Evolutionary conservation across 1,139 yeast genomes (phyloP), one percentile per base, ranked within the genome.

Genomic region (Debaryomyces coudertii): DNA sequence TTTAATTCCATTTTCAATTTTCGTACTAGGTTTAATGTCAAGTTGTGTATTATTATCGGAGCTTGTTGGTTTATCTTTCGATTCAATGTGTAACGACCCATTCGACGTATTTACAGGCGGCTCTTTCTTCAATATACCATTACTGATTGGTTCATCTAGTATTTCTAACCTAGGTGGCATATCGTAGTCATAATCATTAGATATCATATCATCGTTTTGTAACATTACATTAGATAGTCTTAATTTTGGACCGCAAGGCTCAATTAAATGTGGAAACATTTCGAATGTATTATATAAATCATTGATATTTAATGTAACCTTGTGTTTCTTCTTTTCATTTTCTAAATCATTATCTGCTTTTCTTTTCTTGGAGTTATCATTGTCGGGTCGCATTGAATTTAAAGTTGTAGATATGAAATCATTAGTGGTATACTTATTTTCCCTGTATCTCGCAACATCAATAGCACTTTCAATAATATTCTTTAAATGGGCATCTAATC

Each of bases 401-500:
- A 44, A 25, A 3, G 28, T 29, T 8, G 65, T 53, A 6, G 68
- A 63, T 14, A 61, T 51, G 18, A 46, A 45, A 15, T 71, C 79
- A 53, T 70, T 75, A 40, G 72, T 75, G 22, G 80, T 73, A 55
- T 82, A 82, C 56, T 78, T 80, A 40, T 71, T 70, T 53, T 74
- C 76, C 43, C 88, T 68, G 58, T 80, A 83, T 49, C 86, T 76
- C 2, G 85, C 85, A 1, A 84, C 77, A 56, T 88, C 96, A 38
- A 89, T 80, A 1, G 92, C 82, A 53, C 82, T 81, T 60, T 90
- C 95, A 12, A 93, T 68, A 5, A 93, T 73, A 51, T 81, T 81
- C 56, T 87, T 87, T 49, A 93, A 66, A 65, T 90, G 93, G 36
- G 80, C 73, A 58, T 92, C 97, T 36, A 93, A 69, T 0, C 97